Evolutionary conservation across 2,329 filamentous ascomycete genomes (phyloP), one percentile per base, ranked within the genome.

Genomic region (Clonostachys sp.): DNA sequence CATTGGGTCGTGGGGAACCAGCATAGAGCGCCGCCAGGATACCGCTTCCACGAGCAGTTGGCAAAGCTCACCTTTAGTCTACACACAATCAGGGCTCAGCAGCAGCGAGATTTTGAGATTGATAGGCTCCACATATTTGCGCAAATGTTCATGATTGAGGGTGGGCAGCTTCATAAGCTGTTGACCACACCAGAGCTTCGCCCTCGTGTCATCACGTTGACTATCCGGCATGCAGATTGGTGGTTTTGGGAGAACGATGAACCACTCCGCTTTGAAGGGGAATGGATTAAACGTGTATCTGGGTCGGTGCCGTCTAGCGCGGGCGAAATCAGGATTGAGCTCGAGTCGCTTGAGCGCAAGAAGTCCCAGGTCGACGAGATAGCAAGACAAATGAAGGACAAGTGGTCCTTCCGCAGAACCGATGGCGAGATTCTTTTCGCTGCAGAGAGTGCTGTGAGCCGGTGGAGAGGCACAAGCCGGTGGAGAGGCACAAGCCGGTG

Each of bases 221-320:
- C 73, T 0, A 64, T 78, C 8, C 67, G 74, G 0, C 74, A 78
- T 48, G 65, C 72, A 3, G 74, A 78, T 50, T 77, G 72, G 62
- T 75, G 70, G 70, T 58, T 44, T 16, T 74, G 71, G 72, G 69
- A 74, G 52, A 0, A 44, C 0, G 62, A 73, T 45, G 40, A 53
- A 5, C 60, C 59, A 3, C 56, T 77, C 6, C 49, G 52, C 5
- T 65, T 75, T 30, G 53, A 61, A 1, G 61, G 58, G 1, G 10
- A 35, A 1, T 75, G 72, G 71, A 61, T 74, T n/a, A 30, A 53
- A 5, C 36, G 13, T 1, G 44, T 62, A 1, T 48, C 52, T 18
- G 6, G 30, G 0, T 42, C 3, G 1, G 50, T 75, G 30, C 60
- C 66, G 1, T 5, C 50, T 1, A 65, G 62, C 5, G 59, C 75